phyloP scores from a whole-genome alignment of 1,284 basidiomycete species.

The Heliocybe sulcata region DNA sequence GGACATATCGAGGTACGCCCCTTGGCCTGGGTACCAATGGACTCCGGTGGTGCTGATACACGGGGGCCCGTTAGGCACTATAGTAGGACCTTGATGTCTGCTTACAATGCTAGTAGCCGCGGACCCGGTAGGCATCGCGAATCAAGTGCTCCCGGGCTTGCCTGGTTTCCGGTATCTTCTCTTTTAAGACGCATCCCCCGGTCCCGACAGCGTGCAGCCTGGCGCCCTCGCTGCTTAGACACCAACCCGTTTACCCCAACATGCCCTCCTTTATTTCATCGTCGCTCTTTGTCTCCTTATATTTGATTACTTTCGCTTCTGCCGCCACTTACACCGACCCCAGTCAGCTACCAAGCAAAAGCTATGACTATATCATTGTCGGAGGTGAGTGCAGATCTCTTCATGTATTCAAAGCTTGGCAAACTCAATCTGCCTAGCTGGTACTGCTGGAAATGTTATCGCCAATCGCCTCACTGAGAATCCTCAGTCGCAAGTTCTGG shows the following conservation, averaged over 20 bases:
- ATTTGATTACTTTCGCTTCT: background rate
- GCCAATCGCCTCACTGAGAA: slow-evolving; percentile 15
- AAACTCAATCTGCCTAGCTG: background rate
- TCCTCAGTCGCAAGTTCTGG: slow-evolving; percentile 9
- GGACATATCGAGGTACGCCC: background rate
- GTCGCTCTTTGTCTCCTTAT: background rate
- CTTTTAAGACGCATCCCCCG: background rate
- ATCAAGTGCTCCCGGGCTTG: background rate
- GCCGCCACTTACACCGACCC: background rate
- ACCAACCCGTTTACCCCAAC: background rate
- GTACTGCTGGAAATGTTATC: slow-evolving; percentile 12
- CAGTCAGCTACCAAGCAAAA: background rate
- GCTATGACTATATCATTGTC: slow-evolving; percentile 7
- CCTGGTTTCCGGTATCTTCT: background rate
- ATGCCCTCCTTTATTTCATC: background rate
- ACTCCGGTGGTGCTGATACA: too few relatives aligned
- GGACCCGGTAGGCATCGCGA: background rate
- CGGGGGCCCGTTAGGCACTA: background rate
- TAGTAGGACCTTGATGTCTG: background rate
- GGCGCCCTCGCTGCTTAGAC: background rate
- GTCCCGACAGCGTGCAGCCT: background rate
- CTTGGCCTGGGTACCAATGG: too few relatives aligned
- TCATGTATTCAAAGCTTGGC: background rate
- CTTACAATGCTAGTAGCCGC: too few relatives aligned
- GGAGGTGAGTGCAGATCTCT: background rate